phyloP scores from a whole-genome alignment of 768 basidiomycete genomes.

The Pulveroboletus sp. region DNA sequence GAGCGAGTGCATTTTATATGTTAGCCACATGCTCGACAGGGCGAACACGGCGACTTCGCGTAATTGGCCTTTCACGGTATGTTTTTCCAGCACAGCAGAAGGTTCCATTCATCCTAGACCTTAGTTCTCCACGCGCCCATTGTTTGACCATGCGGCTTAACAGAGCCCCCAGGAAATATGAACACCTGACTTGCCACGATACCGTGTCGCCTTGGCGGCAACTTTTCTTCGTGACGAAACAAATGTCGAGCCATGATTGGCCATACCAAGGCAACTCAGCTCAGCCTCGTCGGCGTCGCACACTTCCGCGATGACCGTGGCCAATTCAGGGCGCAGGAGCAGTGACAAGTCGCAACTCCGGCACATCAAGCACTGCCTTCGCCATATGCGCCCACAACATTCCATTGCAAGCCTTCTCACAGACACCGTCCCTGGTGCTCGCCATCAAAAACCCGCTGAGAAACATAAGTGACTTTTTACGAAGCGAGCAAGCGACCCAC shows the following conservation, averaged over 20 bases:
- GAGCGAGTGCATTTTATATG: conserved; percentile 24
- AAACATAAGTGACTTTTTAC: conserved; percentile 2
- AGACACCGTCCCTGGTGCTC: not conserved
- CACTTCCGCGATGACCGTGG: conserved; percentile 24
- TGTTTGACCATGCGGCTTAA: conserved; percentile 19
- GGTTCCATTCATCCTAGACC: not conserved
- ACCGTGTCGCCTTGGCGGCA: conserved; percentile 3
- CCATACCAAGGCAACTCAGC: conserved; percentile 7
- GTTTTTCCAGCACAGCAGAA: conserved; percentile 8
- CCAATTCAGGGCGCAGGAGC: not conserved
- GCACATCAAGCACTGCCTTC: conserved; percentile 15
- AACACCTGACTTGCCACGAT: conserved; percentile 8
- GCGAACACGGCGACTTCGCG: conserved; percentile 21
- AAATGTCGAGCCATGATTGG: conserved; percentile 13
- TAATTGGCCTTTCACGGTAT: conserved; percentile 13
- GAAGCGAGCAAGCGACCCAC: not conserved
- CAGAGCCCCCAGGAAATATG: conserved; percentile 14
- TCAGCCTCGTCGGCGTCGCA: conserved; percentile 1
- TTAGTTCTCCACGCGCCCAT: conserved; percentile 8
- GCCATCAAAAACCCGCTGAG: not conserved
- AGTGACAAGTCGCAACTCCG: not conserved
- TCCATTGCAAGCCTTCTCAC: conserved; percentile 4
- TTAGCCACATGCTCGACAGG: conserved; percentile 19
- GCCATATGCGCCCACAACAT: conserved; percentile 2
- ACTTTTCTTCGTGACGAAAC: conserved; percentile 9